Conservation (phyloP, 768 basidiomycete genomes). For the Candolleomyces efflorescens region DNA sequence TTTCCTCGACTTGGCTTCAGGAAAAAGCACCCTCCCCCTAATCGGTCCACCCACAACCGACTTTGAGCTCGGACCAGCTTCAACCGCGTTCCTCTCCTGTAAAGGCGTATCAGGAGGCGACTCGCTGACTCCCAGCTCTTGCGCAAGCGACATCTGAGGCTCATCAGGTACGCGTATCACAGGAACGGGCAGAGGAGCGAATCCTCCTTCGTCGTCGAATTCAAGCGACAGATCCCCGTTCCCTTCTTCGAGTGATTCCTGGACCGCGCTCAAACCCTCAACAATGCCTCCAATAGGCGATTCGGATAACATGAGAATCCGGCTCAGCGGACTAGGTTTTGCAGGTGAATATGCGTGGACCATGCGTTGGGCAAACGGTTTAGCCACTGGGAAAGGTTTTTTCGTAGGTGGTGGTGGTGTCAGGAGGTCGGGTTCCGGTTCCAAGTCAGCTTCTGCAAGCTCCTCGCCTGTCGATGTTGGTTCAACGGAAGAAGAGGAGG, state of each 20-base stretch:
- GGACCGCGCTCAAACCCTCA: too few species aligned
- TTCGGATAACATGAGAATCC: conserved; percentile 68
- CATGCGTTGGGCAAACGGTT: conserved; percentile 66
- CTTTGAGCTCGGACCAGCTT: neutral
- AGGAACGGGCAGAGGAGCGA: neutral
- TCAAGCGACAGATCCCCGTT: conserved; percentile 15
- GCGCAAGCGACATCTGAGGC: conserved; percentile 34
- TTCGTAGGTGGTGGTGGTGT: conserved; percentile 30
- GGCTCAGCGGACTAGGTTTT: conserved; percentile 75
- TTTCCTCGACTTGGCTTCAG: conserved; percentile 29
- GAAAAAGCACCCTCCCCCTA: conserved; percentile 24
- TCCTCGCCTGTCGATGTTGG: too few species aligned
- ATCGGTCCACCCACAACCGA: conserved; percentile 6
- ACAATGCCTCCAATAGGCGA: conserved; percentile 22
- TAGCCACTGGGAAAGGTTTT: conserved; percentile 65
- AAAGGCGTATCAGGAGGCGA: conserved; percentile 48
- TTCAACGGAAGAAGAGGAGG: too few species aligned
- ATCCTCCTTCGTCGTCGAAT: conserved; percentile 29
- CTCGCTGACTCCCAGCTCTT: conserved; percentile 41
- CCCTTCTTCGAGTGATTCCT: too few species aligned
- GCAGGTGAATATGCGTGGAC: conserved; percentile 79
- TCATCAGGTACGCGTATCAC: neutral
- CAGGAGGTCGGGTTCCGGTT: conserved; percentile 7
- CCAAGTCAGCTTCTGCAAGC: too few species aligned
- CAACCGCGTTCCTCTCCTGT: conserved; percentile 40